A percentile compares a stretch with the other conserved stretches of the same genome.
Conservation (phyloP, 2,329 filamentous ascomycete species). For the Xylariaceae sp. region DNA sequence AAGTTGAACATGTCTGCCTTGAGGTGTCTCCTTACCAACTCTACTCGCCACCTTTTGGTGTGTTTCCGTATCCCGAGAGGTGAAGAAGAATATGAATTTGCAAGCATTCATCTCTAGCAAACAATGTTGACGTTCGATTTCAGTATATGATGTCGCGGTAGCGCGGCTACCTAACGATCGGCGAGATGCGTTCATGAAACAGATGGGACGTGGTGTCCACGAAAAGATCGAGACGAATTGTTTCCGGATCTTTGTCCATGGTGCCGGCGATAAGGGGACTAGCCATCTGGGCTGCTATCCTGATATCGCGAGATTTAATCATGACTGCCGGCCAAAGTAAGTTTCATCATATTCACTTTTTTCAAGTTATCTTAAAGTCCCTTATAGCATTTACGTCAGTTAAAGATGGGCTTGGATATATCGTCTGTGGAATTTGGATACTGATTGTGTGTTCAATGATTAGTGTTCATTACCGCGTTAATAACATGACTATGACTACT, state of each 20-base stretch:
- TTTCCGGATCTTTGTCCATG: conserved; percentile 43
- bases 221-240: conserved; percentile 45
- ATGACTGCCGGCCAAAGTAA: conserved; percentile 50
- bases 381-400: too few relatives aligned
- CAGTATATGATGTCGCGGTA: conserved; percentile 41
- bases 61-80: too few relatives aligned
- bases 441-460: neutral
- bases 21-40: too few relatives aligned
- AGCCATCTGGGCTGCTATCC: conserved; percentile 45
- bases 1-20: too few relatives aligned
- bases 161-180: conserved; percentile 34
- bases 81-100: too few relatives aligned
- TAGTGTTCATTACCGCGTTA: conserved; percentile 45
- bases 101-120: too few relatives aligned
- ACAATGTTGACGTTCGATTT: neutral
- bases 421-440: too few relatives aligned
- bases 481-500: conserved; percentile 45
- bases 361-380: neutral
- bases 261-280: conserved; percentile 31
- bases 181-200: conserved; percentile 37
- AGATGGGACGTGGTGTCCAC: conserved; percentile 40
- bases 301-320: conserved; percentile 45
- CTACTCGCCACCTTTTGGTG: too few relatives aligned
- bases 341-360: conserved; percentile 1
- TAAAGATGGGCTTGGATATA: too few relatives aligned